These are phyloP conservation scores for Cadophora gregata DNA, from an alignment of 2,329 filamentous ascomycete genomes.

Conservation along the genomic window DNA sequence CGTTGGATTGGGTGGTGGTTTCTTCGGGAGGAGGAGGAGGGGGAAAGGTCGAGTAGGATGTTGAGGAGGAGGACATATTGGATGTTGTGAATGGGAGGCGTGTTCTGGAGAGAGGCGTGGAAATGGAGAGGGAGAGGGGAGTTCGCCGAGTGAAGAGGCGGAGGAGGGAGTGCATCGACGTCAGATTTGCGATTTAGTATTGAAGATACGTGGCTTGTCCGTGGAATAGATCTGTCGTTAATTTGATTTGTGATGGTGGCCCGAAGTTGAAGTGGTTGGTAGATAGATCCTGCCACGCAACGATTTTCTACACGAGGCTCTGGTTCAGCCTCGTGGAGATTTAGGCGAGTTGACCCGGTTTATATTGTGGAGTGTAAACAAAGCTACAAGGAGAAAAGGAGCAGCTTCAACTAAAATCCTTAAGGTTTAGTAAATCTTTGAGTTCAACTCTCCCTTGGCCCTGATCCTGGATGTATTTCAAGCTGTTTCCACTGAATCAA, in stretches of 20 bases:
- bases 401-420: neutral
- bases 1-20: neutral
- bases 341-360: neutral
- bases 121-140: neutral
- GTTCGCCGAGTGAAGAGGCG: neutral
- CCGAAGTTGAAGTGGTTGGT: neutral
- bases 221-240: neutral
- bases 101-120: neutral
- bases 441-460: neutral
- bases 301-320: neutral
- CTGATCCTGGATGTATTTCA: no score
- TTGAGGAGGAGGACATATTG: neutral
- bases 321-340: neutral
- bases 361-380: neutral
- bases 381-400: neutral
- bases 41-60: neutral
- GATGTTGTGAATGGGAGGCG: neutral
- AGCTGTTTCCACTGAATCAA: no score
- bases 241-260: neutral
- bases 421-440: neutral
- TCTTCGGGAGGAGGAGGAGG: neutral
- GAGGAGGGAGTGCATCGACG: conserved; percentile 8
- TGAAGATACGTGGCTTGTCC: neutral
- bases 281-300: neutral
- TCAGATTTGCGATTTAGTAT: neutral